Evolutionary conservation across 257 asterid genomes (phyloP).

Genomic region (Primulina tabacum): DNA sequence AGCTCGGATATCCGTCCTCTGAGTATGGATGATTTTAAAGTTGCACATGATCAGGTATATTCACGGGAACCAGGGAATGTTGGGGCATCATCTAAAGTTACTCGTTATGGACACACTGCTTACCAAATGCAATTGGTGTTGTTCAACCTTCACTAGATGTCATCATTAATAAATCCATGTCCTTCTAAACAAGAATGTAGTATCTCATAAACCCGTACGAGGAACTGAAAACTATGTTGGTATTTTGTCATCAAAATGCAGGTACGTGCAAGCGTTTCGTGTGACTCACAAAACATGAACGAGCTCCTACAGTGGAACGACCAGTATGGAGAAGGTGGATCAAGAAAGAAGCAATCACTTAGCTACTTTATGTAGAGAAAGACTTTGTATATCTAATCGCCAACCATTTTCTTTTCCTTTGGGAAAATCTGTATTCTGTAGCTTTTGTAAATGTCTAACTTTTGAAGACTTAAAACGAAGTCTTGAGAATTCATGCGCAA

Average conservation of each 20-base stretch:
- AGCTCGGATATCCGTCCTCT: conserved; percentile 65
- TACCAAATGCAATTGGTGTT: too few species aligned
- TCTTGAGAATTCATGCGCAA: too few species aligned
- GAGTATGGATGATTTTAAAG: conserved; percentile 64
- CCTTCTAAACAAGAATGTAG: too few species aligned
- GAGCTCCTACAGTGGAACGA: conserved; percentile 79
- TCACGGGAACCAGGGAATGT: background rate
- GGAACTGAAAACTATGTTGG: background rate
- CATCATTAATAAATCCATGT: background rate
- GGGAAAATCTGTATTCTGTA: background rate
- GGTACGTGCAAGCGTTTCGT: conserved; percentile 76
- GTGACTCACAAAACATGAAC: conserved; percentile 69
- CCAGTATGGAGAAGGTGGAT: conserved; percentile 77
- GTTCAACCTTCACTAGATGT: too few species aligned
- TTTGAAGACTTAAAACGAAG: background rate
- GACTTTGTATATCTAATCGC: background rate
- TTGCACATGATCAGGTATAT: conserved; percentile 83
- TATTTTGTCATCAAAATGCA: conserved; percentile 25
- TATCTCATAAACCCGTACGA: background rate
- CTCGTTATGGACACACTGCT: background rate
- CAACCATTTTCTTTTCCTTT: background rate
- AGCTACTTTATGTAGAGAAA: conserved; percentile 63
- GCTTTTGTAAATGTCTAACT: background rate
- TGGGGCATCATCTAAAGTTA: background rate
- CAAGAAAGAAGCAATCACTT: conserved; percentile 64